These are phyloP conservation scores for Termitomyces sp. DNA, from an alignment of 768 basidiomycete genomes.

Conservation along the genomic window DNA sequence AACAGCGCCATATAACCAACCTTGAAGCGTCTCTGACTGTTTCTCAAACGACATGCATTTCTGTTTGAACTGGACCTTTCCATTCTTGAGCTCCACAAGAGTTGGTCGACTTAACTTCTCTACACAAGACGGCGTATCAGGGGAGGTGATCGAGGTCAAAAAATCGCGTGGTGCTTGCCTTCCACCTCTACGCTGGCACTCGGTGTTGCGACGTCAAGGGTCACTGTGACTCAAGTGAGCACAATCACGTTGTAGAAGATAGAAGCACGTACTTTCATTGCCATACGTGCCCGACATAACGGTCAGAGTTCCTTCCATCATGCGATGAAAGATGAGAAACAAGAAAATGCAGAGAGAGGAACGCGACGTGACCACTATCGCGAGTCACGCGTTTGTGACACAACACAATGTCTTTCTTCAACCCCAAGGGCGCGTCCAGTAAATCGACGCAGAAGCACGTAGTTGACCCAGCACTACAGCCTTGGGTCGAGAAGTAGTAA, in stretches of 20 bases:
- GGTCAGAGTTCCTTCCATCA: slow-evolving; percentile 21
- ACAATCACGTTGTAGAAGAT: not conserved
- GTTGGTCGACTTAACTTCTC: slow-evolving; percentile 34
- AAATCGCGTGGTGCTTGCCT: slow-evolving; percentile 27
- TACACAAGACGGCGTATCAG: slow-evolving; percentile 24
- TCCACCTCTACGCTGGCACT: slow-evolving; percentile 6
- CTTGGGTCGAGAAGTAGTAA: slow-evolving; percentile 99
- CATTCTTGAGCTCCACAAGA: slow-evolving; percentile 67
- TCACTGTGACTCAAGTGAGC: not conserved
- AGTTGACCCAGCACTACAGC: slow-evolving; percentile 60
- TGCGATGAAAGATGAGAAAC: slow-evolving; percentile 15
- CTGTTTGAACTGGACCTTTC: slow-evolving; percentile 72
- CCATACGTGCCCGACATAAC: slow-evolving; percentile 30
- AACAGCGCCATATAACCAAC: slow-evolving; percentile 29
- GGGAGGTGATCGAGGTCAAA: slow-evolving; percentile 1
- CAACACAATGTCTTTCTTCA: slow-evolving; percentile 60
- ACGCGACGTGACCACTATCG: slow-evolving; percentile 36
- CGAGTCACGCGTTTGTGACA: slow-evolving; percentile 45
- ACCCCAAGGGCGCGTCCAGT: slow-evolving; percentile 33
- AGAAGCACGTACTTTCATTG: slow-evolving; percentile 25
- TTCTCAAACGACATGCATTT: slow-evolving; percentile 72
- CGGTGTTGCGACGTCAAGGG: not conserved
- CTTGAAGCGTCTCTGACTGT: slow-evolving; percentile 76
- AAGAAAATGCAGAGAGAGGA: slow-evolving; percentile 16
- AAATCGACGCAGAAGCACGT: slow-evolving; percentile 37